Evolutionary conservation across 257 asterid genomes (phyloP).

Genomic region (Solanum tarijense): DNA sequence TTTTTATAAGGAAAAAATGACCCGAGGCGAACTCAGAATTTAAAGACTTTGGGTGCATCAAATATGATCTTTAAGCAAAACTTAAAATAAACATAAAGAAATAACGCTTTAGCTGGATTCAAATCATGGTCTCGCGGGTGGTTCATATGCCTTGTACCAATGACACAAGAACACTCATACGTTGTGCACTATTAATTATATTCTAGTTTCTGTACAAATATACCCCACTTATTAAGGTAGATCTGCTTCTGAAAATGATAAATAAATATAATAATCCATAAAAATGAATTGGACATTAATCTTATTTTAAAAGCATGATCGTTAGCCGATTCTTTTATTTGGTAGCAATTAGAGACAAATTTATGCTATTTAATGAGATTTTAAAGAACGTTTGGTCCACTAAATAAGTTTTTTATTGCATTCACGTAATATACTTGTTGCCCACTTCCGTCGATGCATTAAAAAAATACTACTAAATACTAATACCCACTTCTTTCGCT

Average conservation of each 20-base stretch:
- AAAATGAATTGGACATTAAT: neutral
- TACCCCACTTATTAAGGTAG: neutral
- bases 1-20: too few species aligned
- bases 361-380: neutral
- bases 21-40: rapidly evolving
- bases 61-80: neutral
- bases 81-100: too few species aligned
- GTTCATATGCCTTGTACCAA: too few species aligned
- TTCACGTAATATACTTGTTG: neutral
- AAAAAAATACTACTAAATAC: neutral
- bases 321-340: neutral
- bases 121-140: neutral
- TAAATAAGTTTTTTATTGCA: neutral
- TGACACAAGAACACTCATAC: neutral
- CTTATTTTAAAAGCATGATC: neutral
- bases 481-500: neutral
- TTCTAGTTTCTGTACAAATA: too few species aligned
- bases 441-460: neutral
- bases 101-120: too few species aligned
- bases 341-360: neutral
- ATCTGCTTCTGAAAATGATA: neutral
- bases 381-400: neutral
- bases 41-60: too few species aligned
- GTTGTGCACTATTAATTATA: too few species aligned
- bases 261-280: too few species aligned